A percentile compares a stretch with the other conserved stretches of the same genome.
These are phyloP conservation scores for Penstemon barbatus DNA, from an alignment of 257 asterid species.

Conservation along the genomic window DNA sequence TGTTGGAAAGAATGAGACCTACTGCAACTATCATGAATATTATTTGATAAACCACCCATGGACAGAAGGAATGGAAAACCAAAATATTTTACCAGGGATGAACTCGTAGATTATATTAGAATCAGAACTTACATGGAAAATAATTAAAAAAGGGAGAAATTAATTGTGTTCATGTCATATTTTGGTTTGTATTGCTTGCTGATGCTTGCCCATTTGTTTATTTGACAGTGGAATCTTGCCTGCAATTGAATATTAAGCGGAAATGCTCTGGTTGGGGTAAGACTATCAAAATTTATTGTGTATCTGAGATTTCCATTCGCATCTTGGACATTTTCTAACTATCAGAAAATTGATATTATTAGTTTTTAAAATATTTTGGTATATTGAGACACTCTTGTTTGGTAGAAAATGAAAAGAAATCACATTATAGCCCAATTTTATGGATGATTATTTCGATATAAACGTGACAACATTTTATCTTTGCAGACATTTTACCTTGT, in stretches of 20 bases:
- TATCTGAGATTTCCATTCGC: not conserved
- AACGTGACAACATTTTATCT: not conserved
- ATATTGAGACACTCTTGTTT: not conserved
- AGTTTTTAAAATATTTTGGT: not conserved
- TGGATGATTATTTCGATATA: not conserved
- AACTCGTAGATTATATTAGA: not conserved
- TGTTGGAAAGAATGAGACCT: not conserved
- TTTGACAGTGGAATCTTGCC: conserved; percentile 82
- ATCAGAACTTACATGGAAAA: not conserved
- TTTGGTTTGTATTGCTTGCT: conserved; percentile 1
- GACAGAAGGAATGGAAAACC: not conserved
- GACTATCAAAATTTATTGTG: conserved; percentile 19
- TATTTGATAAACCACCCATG: conserved; percentile 2
- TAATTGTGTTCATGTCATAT: not conserved
- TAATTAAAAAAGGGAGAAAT: not conserved
- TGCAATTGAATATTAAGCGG: conserved; percentile 48
- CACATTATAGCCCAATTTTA: not conserved
- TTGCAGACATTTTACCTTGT: conserved; percentile 69
- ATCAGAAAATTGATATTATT: not conserved
- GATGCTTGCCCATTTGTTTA: conserved; percentile 19
- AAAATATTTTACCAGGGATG: conserved; percentile 9
- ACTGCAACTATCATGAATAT: conserved; percentile 18
- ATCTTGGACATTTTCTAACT: not conserved
- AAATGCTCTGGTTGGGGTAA: conserved; percentile 67
- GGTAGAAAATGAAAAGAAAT: not conserved